These are phyloP conservation scores for Tetrahymena elliotti DNA, from an alignment of 73 alveolate species.

Conservation along the genomic window DNA sequence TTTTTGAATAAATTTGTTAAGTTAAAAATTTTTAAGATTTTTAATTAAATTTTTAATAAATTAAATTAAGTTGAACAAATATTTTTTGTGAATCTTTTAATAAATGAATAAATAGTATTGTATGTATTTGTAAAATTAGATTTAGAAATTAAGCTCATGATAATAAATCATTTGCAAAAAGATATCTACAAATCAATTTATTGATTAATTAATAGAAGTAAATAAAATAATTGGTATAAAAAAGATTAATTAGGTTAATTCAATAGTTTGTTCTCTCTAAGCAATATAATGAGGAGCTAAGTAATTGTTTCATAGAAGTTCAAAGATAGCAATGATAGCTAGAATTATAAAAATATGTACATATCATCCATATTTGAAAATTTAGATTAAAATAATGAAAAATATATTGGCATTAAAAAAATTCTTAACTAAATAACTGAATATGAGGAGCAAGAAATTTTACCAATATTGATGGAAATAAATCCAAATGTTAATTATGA, in stretches of 20 bases:
- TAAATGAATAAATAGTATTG: too few species aligned
- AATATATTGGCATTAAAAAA: neutral
- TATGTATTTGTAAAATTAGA: neutral
- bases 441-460: neutral
- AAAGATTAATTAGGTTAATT: neutral
- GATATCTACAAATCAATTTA: neutral
- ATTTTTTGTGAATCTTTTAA: neutral
- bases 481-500: neutral
- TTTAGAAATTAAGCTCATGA: neutral
- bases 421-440: neutral
- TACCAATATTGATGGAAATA: neutral
- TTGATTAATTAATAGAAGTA: neutral
- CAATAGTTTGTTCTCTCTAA: neutral
- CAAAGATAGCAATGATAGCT: neutral
- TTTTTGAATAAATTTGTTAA: neutral
- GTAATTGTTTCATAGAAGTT: neutral
- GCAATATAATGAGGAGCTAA: neutral
- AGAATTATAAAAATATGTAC: neutral
- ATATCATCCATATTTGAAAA: neutral
- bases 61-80: neutral
- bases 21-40: neutral
- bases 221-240: neutral
- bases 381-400: neutral
- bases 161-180: neutral
- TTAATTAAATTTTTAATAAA: too few species aligned